Evolutionary conservation across 1,139 yeast species (phyloP).

Genomic region (Pichia kudriavzevii): DNA sequence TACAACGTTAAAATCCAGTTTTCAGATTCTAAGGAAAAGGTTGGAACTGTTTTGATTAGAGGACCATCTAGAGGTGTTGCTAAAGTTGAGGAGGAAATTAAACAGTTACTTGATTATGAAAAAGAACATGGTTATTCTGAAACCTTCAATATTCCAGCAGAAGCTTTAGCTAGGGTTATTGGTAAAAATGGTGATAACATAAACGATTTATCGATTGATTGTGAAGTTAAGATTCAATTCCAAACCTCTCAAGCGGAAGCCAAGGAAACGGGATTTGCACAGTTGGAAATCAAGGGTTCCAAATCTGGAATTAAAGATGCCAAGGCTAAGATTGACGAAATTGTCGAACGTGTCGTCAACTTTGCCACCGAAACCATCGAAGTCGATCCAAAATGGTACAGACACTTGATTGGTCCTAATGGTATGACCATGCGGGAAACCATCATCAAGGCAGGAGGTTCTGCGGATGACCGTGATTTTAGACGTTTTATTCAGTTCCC

Average conservation of each 20-base stretch:
- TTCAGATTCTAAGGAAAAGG: constrained; percentile 40
- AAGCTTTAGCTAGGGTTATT: constrained; percentile 74
- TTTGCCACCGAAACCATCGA: constrained; percentile 51
- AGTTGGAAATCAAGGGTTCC: constrained; percentile 69
- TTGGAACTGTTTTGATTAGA: constrained; percentile 54
- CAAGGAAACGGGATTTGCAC: constrained; percentile 39
- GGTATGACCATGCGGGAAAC: constrained; percentile 74
- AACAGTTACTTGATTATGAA: constrained; percentile 79
- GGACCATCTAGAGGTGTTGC: constrained; percentile 91
- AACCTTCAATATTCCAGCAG: constrained; percentile 56
- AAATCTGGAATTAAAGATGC: constrained; percentile 77
- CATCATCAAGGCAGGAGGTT: constrained; percentile 67
- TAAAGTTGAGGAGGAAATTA: constrained; percentile 79
- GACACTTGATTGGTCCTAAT: constrained; percentile 71
- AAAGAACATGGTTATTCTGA: constrained; percentile 75
- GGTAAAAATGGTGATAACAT: constrained; percentile 86
- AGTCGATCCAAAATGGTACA: constrained; percentile 75
- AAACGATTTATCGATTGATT: constrained; percentile 72
- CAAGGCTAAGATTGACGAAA: constrained; percentile 48
- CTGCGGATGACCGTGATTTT: constrained; percentile 37
- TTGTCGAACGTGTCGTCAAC: constrained; percentile 64
- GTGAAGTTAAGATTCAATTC: constrained; percentile 65
- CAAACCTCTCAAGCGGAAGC: constrained; percentile 30
- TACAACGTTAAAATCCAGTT: constrained; percentile 78
- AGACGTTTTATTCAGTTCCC: constrained; percentile 69